Evolutionary conservation across 2,329 filamentous ascomycete species (phyloP).

Genomic region (Xylariomycetidae sp.): DNA sequence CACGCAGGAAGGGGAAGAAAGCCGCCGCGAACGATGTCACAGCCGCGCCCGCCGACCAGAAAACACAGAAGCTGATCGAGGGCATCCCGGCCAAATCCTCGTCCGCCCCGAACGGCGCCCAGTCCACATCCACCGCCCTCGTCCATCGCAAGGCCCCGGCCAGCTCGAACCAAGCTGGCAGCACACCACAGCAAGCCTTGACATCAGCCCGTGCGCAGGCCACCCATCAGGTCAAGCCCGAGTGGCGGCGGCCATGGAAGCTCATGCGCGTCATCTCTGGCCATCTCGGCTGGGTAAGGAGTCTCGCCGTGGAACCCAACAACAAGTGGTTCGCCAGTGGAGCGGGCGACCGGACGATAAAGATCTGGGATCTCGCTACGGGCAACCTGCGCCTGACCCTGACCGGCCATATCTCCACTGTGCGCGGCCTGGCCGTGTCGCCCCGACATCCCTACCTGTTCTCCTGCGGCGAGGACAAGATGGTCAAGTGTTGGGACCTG

Average conservation of each 20-base stretch:
- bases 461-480: constrained; percentile 97
- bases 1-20: constrained; percentile 23
- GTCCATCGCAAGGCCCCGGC: constrained; percentile 26
- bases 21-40: constrained; percentile 16
- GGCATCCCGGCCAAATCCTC: constrained; percentile 44
- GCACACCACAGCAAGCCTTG: constrained; percentile 15
- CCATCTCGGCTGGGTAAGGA: constrained; percentile 90
- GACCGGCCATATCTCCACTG: constrained; percentile 86
- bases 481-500: constrained; percentile 99
- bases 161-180: constrained; percentile 6
- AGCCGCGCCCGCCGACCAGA: constrained; percentile 25
- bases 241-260: constrained; percentile 99
- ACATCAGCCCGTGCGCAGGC: constrained; percentile 29
- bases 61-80: constrained; percentile 61
- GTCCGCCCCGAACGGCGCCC: constrained; percentile 20
- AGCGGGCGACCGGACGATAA: constrained; percentile 92
- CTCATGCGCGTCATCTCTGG: constrained; percentile 96
- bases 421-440: constrained; percentile 85
- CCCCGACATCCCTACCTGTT: constrained; percentile 94
- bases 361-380: constrained; percentile 94
- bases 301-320: constrained; percentile 84
- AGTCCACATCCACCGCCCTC: constrained; percentile 27
- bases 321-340: constrained; percentile 98
- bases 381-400: constrained; percentile 79
- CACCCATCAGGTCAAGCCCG: constrained; percentile 58